Evolutionary conservation across 352 stramenopile species (phyloP), one percentile per base, ranked within the genome.

Genomic region (Globisporangium nodosum): DNA sequence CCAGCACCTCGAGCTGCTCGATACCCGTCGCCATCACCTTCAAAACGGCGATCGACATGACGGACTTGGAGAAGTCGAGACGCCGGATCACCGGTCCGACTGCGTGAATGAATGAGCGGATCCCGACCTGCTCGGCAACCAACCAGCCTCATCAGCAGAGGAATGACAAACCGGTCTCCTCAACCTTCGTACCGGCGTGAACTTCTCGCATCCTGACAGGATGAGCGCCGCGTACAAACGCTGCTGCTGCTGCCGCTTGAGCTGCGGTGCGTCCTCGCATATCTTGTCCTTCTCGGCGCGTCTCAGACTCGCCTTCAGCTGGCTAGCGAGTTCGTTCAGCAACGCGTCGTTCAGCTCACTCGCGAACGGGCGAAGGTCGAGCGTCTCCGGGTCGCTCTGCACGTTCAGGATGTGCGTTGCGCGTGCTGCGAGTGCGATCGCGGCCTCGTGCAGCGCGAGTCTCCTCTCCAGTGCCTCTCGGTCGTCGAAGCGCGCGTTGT

Each of bases 21-120:
- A 92, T 85, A 6, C 78, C 68, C 1, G 82, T 85, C 5, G 78
- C 76, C 52, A 92, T 68, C n/a, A 92, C 80, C 58, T 88, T 84
- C 54, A 90, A 59, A 49, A 88, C 72, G 11, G 74, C 71, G 12
- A 83, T 60, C 3, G 78, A 73, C 24, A 92, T 46, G 12, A 62
- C 57, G 3, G 78, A 84, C 13, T 64, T 60, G 2, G 78, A 88
- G 40, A 71, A 79, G 51, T 88, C 70, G 4, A 92, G 64, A 16
- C 64, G 60, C n/a, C 69, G 70, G 20, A 90, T 65, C 0, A 56
- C 61, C 6, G 69, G 48, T 2, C 80, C 83, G 21, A 90, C 68
- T 0, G 69, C 69, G 54, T 90, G 78, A 30, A 84, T 76, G 35
- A 92, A 84, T 45, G 80, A 75, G 1, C 82, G 80, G 58, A 90